Evolutionary conservation across 805 yeast species (phyloP), one percentile per base, ranked within the genome.

Genomic region (Pichia rugopelliculosa): DNA sequence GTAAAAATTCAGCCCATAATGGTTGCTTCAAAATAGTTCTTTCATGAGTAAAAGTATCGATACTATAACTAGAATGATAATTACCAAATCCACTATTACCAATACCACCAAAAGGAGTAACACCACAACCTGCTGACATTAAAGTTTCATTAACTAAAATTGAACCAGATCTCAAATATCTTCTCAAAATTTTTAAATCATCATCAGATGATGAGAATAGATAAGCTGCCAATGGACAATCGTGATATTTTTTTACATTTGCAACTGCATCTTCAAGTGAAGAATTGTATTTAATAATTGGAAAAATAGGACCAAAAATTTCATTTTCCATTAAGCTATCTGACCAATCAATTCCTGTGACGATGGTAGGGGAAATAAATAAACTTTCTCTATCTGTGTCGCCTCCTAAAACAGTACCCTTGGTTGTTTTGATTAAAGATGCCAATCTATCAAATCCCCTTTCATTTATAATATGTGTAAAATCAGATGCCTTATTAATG

Each of bases 41-140:
- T 59, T 77, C 77, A 62, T 87, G 95, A 2, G 88, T 76, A 59
- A 90, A 90, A n/a, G 84, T 71, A 40, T 80, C 77, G 52, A 80
- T 74, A 9, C 89, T 83, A 60, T 67, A 72, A 52, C 65, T 67
- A 3, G 96, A 96, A 60, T 89, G 96, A 66, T 88, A 89, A 30
- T 74, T 67, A 11, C 97, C 97, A 49, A 71, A 69, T 1, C 98
- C 98, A 0, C 96, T 87, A 15, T 61, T 61, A 13, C 97, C 96
- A 47, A 90, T 68, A 22, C 98, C 98, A 30, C 98, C 98, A 66
- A 90, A 91, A 23, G 97, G 97, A 3, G 87, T 72, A 7, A 72
- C 49, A 45, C 44, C 47, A 41, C 84, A 72, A 1, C 79, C 90
- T 39, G 78, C 87, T 53, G 88, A 95, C 57, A 86, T 51, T 42